Evolutionary conservation across 306 rosid genomes (phyloP).

Genomic region (Dryas octopetala): DNA sequence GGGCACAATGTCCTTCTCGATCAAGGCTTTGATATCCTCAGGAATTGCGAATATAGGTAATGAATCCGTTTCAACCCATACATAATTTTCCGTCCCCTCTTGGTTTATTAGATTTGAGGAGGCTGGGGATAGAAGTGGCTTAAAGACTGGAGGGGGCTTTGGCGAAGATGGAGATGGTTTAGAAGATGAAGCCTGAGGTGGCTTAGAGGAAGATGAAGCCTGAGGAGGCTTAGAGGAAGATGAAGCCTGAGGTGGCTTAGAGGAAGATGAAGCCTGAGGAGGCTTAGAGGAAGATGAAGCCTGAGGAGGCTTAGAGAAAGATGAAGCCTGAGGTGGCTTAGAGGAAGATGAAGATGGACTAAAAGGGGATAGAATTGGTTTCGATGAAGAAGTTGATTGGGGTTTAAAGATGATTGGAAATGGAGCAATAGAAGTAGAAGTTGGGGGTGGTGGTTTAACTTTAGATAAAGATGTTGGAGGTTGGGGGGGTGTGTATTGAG

Average conservation of each 20-base stretch:
- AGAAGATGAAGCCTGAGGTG: not conserved
- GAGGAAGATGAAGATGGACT: not conserved
- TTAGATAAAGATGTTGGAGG: constrained; percentile 6
- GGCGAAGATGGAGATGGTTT: not conserved
- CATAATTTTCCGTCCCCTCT: constrained; percentile 3
- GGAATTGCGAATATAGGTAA: constrained; percentile 29
- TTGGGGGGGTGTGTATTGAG: not conserved
- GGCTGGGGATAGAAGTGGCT: not conserved
- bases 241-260: too few relatives aligned
- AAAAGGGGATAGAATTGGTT: not conserved
- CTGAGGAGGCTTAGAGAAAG: constrained; percentile 4
- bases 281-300: not conserved
- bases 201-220: not conserved
- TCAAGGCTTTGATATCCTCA: constrained; percentile 25
- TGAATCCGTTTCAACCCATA: constrained; percentile 15
- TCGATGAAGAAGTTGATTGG: not conserved
- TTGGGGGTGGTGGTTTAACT: not conserved
- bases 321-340: not conserved
- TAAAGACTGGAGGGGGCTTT: not conserved
- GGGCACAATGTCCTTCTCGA: constrained; percentile 33
- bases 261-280: not conserved
- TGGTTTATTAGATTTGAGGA: not conserved
- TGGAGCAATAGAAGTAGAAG: too few relatives aligned
- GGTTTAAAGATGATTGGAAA: too few relatives aligned
- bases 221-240: not conserved